phyloP scores from a whole-genome alignment of 495 filamentous ascomycete species.

The Daldinia childiae region DNA sequence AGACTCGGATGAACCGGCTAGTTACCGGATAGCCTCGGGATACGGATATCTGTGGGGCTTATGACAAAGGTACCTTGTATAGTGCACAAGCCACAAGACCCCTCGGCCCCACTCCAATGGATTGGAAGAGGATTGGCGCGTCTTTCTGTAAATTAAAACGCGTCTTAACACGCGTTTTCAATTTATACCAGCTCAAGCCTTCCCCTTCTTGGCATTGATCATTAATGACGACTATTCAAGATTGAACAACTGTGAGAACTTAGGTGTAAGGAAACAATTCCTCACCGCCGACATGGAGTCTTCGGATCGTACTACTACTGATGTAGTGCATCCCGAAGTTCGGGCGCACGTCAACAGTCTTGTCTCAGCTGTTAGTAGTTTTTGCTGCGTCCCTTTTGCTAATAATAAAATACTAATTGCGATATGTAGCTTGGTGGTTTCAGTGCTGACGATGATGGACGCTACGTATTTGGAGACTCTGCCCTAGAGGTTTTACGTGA shows the following conservation, averaged over 20 bases:
- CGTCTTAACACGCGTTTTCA: conserved; percentile 36
- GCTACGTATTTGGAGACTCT: conserved; percentile 91
- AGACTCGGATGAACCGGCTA: not conserved
- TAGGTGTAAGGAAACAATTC: conserved; percentile 35
- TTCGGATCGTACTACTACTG: conserved; percentile 58
- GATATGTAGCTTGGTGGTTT: conserved; percentile 81
- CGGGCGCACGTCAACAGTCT: conserved; percentile 90
- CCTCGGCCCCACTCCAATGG: not conserved
- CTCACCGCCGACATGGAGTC: conserved; percentile 58
- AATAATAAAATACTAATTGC: conserved; percentile 2
- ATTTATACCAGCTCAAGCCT: conserved; percentile 33
- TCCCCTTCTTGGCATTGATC: conserved; percentile 25
- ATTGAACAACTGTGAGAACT: conserved; percentile 18
- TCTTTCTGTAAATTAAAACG: conserved; percentile 33
- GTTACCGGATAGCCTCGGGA: conserved; percentile 55
- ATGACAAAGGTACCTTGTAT: not conserved
- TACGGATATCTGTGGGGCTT: conserved; percentile 43
- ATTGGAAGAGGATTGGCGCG: conserved; percentile 16
- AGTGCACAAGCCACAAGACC: conserved; percentile 2
- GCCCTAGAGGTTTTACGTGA: conserved; percentile 91
- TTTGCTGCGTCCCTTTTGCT: conserved; percentile 15
- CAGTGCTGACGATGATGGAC: conserved; percentile 76
- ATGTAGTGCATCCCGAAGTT: conserved; percentile 84
- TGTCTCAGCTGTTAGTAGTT: conserved; percentile 80
- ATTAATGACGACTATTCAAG: conserved; percentile 26